Percentiles rank a stretch among this genome's conserved stretches.
Evolutionary conservation across 2,329 filamentous ascomycete species (phyloP).

Genomic region (Aspergillus clavatus): DNA sequence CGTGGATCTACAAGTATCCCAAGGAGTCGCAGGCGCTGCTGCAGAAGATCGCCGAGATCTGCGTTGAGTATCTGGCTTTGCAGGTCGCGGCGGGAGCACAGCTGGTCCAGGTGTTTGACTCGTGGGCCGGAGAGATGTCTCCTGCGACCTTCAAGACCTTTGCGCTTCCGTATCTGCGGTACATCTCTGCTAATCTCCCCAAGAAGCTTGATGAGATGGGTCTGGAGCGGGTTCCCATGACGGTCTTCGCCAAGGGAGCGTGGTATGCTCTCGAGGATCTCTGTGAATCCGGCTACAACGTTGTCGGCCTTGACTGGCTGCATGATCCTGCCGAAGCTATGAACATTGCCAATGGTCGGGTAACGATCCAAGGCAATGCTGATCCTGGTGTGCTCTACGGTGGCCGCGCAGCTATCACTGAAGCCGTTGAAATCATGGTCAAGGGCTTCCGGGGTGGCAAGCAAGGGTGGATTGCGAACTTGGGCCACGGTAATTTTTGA

Average conservation of each 20-base stretch:
- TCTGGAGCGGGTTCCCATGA: conserved; percentile 84
- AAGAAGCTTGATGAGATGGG: conserved; percentile 67
- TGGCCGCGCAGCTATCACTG: conserved; percentile 71
- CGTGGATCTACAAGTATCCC: conserved; percentile 89
- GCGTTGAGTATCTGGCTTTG: conserved; percentile 86
- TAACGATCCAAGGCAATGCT: conserved; percentile 89
- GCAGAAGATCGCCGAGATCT: conserved; percentile 88
- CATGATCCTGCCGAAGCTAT: conserved; percentile 83
- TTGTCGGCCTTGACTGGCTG: conserved; percentile 92
- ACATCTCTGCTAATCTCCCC: conserved; percentile 79
- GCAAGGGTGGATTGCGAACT: conserved; percentile 93
- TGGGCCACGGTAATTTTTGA: conserved; percentile 78
- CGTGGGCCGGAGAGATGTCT: conserved; percentile 92
- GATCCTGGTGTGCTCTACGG: conserved; percentile 93
- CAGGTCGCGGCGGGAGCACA: conserved; percentile 93
- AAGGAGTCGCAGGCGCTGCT: conserved; percentile 74
- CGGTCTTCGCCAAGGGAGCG: conserved; percentile 94
- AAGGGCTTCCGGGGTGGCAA: conserved; percentile 76
- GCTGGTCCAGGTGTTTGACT: conserved; percentile 96
- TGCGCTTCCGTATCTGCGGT: conserved; percentile 76
- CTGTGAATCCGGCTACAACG: conserved; percentile 84
- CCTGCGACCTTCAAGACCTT: conserved; percentile 79
- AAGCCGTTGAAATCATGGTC: conserved; percentile 79
- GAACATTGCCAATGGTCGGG: conserved; percentile 69
- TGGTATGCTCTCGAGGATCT: conserved; percentile 90